Evolutionary conservation across 1,139 yeast species (phyloP), one percentile per base, ranked within the genome.

Genomic region (Kurtzmaniella natalensis): DNA sequence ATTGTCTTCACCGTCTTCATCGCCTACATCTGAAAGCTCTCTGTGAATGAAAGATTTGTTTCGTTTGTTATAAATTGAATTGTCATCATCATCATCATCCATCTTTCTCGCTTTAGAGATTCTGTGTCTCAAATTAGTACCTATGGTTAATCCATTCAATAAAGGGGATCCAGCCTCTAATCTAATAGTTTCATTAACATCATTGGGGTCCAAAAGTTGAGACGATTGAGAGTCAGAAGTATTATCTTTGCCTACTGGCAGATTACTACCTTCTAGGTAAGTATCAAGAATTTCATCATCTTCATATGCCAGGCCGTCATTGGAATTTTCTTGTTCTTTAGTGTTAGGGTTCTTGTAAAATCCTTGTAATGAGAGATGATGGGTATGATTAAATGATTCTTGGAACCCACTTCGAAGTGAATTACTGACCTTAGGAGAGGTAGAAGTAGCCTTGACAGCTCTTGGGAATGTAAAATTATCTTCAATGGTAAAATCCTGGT

Each of bases 81-180:
- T 29, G 7, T 22, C 26, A 15, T 17, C 22, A 3, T 21, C 10
- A 17, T 13, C 5, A 8, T 13, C n/a, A 7, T 15, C 20, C 2
- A 26, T 32, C 10, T 29, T 29, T n/a, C n/a, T n/a, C n/a, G n/a
- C n/a, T 26, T 37, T 38, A 2, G 37, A 35, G 14, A 34, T 27
- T 25, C 63, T 42, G 31, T 55, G 60, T 10, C 55, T 39, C 19
- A 55, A 37, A 38, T 53, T 57, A 13, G 50, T 47, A 0, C 70
- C 70, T 14, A 64, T 45, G 1, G 66, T 64, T 15, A 64, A 44
- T 0, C 71, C 70, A 40, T 60, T 64, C 10, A 64, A 58, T 7
- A 64, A 41, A 1, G 70, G 71, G 20, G 68, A 60, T 33, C 47
- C 53, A 7, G 59, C 41, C 30, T 61, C 70, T 39, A 39, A 19